Evolutionary conservation across 805 yeast species (phyloP).

Genomic region (Zygoascus ofunaensis): DNA sequence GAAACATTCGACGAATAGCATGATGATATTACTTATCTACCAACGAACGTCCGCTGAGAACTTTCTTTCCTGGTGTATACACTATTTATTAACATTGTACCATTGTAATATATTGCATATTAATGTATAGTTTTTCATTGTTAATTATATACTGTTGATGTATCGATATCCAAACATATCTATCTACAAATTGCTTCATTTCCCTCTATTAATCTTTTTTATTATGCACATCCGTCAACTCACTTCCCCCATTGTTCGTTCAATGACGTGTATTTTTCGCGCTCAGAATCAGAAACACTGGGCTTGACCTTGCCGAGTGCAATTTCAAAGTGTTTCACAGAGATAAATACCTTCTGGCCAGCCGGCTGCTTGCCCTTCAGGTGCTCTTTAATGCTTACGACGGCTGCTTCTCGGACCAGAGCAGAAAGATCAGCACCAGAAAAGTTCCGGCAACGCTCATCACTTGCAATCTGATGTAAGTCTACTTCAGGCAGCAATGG

Average conservation of each 20-base stretch:
- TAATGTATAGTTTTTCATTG: too few species aligned
- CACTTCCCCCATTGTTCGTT: conserved; percentile 9
- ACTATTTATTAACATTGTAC: too few species aligned
- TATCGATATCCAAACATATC: neutral
- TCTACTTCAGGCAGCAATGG: conserved; percentile 63
- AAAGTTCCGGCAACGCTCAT: conserved; percentile 76
- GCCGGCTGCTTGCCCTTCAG: conserved; percentile 31
- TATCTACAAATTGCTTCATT: neutral
- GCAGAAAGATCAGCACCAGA: conserved; percentile 96
- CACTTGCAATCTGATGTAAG: conserved; percentile 52
- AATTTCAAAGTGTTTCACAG: conserved; percentile 51
- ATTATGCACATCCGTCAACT: neutral
- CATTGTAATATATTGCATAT: too few species aligned
- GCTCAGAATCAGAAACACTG: conserved; percentile 79
- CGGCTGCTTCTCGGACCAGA: conserved; percentile 74
- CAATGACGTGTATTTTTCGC: conserved; percentile 56
- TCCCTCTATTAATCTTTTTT: neutral
- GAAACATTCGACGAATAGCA: conserved; percentile 12
- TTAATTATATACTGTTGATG: too few species aligned
- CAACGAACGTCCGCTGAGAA: too few species aligned
- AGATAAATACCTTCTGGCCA: conserved; percentile 36
- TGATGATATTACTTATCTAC: neutral
- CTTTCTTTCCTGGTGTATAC: too few species aligned
- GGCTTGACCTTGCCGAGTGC: conserved; percentile 78
- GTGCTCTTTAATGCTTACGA: conserved; percentile 40